These are phyloP conservation scores for Aspergillus ibericus DNA, from an alignment of 2,329 filamentous ascomycete genomes.

Conservation along the genomic window DNA sequence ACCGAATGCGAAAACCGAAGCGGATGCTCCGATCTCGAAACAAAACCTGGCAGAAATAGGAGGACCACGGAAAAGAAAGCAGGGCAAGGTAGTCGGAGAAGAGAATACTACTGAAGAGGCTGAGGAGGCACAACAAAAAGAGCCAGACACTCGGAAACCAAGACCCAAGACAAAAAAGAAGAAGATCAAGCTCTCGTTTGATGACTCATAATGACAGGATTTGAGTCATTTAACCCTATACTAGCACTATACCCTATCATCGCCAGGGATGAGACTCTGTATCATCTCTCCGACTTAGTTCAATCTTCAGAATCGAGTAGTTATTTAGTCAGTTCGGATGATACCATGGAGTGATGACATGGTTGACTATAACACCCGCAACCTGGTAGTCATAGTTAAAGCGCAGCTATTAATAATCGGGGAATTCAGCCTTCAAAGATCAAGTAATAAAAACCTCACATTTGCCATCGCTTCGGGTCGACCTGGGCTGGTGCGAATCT, in stretches of 20 bases:
- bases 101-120: constrained; percentile 26
- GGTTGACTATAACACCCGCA: neutral
- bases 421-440: neutral
- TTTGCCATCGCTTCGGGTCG: neutral
- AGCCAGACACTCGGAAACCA: constrained; percentile 31
- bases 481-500: neutral
- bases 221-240: constrained; percentile 1
- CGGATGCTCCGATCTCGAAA: constrained; percentile 24
- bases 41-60: constrained; percentile 44
- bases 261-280: neutral
- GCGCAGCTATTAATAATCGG: constrained; percentile 13
- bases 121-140: constrained; percentile 24
- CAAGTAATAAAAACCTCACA: neutral
- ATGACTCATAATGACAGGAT: constrained; percentile 11
- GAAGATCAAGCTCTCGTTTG: constrained; percentile 49
- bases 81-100: constrained; percentile 42
- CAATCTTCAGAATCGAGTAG: neutral
- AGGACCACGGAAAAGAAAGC: constrained; percentile 43
- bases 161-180: constrained; percentile 45
- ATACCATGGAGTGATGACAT: neutral
- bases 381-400: neutral
- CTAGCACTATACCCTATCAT: neutral
- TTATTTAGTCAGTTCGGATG: neutral
- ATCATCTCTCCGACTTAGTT: neutral
- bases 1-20: constrained; percentile 13